Base-by-base conservation (phyloP, 192 early-diverging fungal genomes). In the Physocladia obscura region DNA sequence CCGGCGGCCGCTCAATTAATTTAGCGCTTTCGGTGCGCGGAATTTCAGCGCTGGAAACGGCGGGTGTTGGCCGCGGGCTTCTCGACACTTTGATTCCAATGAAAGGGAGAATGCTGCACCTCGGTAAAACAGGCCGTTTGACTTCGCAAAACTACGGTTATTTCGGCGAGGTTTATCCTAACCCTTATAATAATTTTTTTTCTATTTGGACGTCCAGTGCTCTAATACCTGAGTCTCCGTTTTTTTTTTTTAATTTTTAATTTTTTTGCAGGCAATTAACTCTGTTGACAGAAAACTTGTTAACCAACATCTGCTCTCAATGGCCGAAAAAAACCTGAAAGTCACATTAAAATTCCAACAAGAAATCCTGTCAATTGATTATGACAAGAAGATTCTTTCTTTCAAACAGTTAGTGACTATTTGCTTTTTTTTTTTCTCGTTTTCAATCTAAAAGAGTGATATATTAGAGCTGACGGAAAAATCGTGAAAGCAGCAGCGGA, bases 61-160 rank as follows among this genome's bases (percentile, higher is more conserved):
- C 89, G 55, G 90, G 91, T 37, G 59, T 62, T 38, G 59, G 91
- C 30, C 70, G 83, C 13, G 74, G 78, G 4, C 86, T 97, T 40
- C 70, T 93, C 68, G 75, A 81, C 38, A 77, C 79, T 4, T 86
- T 88, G 22, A 87, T 97, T 22, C 96, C 94, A 1, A 97, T 98
- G 94, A 86, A 87, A 47, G 94, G 92, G 11, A 83, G 96, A 44
- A 93, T 97, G 93, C 87, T 98, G 30, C 96, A 98, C 72, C 51
- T 87, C 11, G 84, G 78, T 0, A 44, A 44, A 44, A 82, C 86
- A 30, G 93, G 92, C 3, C 71, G 76, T 48, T 90, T 89, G 63
- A 74, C 78, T 32, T 89, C 87, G 63, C 94, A 96, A 80, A 77
- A 85, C 2, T 98, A 98, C 80, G 92, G 92, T 65, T 83, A 93